Conservation (phyloP, 192 early-diverging fungal genomes). For the Gonapodya sp. region DNA sequence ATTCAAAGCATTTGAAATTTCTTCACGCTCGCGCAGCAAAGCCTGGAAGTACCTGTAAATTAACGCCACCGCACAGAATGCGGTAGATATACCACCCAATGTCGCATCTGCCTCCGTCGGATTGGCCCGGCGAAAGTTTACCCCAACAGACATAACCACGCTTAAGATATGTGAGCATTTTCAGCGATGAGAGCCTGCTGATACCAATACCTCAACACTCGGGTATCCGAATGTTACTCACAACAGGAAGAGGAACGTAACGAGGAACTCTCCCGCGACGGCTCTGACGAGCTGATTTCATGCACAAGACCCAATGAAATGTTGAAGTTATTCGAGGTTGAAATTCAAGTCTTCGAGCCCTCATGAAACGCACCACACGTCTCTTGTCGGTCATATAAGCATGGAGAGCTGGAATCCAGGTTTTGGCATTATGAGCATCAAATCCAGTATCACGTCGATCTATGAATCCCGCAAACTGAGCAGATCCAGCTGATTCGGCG, state of each 20-base stretch:
- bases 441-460: background rate
- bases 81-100: slow-evolving; percentile 37
- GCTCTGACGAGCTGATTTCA: slow-evolving; percentile 45
- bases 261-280: slow-evolving; percentile 45
- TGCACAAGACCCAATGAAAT: too few relatives aligned
- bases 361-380: background rate
- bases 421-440: background rate
- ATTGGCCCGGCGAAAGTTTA: background rate
- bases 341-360: background rate
- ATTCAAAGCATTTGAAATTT: background rate
- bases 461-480: background rate
- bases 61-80: slow-evolving; percentile 36
- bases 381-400: background rate
- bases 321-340: too few relatives aligned
- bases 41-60: slow-evolving; percentile 29
- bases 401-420: background rate
- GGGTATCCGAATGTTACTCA: slow-evolving; percentile 23
- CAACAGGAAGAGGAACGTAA: slow-evolving; percentile 53
- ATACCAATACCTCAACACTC: too few relatives aligned
- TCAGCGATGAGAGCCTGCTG: background rate
- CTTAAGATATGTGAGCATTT: background rate
- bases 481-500: background rate
- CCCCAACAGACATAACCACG: background rate
- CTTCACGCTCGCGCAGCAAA: background rate
- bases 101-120: slow-evolving; percentile 27